Conservation (phyloP, 768 basidiomycete genomes). For the Mycena filopes region DNA sequence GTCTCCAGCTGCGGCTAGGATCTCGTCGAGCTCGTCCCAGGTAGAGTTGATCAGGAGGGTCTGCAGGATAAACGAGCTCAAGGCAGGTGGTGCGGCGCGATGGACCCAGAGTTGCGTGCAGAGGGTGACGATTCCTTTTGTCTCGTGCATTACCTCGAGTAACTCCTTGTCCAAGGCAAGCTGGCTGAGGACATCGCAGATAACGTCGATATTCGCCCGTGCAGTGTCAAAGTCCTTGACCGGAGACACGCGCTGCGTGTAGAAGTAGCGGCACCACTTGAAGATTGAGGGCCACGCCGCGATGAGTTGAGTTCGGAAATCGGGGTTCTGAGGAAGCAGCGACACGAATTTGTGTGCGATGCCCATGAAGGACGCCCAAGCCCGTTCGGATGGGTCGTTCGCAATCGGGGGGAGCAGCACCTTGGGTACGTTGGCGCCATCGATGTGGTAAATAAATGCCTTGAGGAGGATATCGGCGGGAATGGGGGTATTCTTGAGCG, state of each 20-base stretch:
- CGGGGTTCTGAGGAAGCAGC: constrained; percentile 16
- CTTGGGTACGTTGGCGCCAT: constrained; percentile 9
- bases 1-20: constrained; percentile 5
- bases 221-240: constrained; percentile 8
- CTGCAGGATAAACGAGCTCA: constrained; percentile 11
- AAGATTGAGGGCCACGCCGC: constrained; percentile 26
- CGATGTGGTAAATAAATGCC: constrained; percentile 5
- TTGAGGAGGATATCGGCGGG: constrained; percentile 8
- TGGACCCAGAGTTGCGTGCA: constrained; percentile 25
- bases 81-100: constrained; percentile 4
- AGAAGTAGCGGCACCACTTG: constrained; percentile 24
- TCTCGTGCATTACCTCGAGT: not conserved
- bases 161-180: constrained; percentile 4
- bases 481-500: not conserved
- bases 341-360: constrained; percentile 6
- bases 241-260: constrained; percentile 15
- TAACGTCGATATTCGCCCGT: not conserved
- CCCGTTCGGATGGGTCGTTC: constrained; percentile 19
- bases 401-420: not conserved
- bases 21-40: constrained; percentile 20
- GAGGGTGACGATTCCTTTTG: constrained; percentile 14
- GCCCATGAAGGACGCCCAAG: constrained; percentile 22
- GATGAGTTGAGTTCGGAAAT: constrained; percentile 14
- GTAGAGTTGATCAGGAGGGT: constrained; percentile 3
- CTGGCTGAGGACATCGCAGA: constrained; percentile 8